These are phyloP conservation scores for Microdochium nivale DNA, from an alignment of 2,329 filamentous ascomycete species.

Conservation along the genomic window DNA sequence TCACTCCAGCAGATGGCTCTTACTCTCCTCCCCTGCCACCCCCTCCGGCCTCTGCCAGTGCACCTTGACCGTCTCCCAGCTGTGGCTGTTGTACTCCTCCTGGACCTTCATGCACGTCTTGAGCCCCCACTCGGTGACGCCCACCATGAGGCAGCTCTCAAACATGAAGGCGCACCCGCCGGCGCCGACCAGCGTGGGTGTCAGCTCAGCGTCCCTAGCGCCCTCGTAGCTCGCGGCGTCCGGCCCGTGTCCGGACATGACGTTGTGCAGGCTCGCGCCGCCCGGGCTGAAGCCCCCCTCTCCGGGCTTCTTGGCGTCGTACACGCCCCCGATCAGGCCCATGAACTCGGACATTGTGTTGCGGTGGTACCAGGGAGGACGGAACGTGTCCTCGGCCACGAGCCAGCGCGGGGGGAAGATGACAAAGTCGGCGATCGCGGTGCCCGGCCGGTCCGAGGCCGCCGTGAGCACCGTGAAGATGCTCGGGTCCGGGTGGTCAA, in stretches of 20 bases:
- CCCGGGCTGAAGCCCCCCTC: constrained; percentile 36
- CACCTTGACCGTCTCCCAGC: constrained; percentile 62
- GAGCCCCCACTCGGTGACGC: constrained; percentile 62
- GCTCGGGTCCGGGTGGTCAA: constrained; percentile 59
- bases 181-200: constrained; percentile 47
- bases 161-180: constrained; percentile 63
- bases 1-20: constrained; percentile 19
- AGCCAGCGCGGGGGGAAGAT: constrained; percentile 56
- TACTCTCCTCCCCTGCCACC: not conserved
- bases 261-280: constrained; percentile 46
- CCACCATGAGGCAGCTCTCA: constrained; percentile 61
- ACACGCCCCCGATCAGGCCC: constrained; percentile 37
- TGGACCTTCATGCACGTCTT: constrained; percentile 50
- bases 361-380: constrained; percentile 53
- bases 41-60: constrained; percentile 42
- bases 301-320: constrained; percentile 43
- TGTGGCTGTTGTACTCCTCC: constrained; percentile 69
- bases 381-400: constrained; percentile 50
- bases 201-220: constrained; percentile 54
- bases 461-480: constrained; percentile 58
- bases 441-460: constrained; percentile 37
- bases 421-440: constrained; percentile 53
- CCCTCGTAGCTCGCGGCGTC: constrained; percentile 41
- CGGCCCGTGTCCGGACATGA: constrained; percentile 50
- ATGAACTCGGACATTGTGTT: constrained; percentile 48